phyloP scores from a whole-genome alignment of 352 stramenopile genomes.

The Globisporangium barbulae region DNA sequence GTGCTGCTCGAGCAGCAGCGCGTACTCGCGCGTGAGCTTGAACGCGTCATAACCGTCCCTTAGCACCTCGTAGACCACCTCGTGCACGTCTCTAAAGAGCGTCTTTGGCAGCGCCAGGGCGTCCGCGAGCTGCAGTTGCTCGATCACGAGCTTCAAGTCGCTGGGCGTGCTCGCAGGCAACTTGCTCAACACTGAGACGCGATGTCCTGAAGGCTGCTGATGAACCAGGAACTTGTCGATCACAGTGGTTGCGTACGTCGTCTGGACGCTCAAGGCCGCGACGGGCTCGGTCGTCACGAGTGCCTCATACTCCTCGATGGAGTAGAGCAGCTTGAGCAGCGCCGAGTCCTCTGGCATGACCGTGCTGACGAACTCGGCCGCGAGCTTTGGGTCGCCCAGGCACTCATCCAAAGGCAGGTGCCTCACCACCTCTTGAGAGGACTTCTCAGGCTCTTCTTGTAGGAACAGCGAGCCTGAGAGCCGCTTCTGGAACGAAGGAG shows the following conservation, averaged over 20 bases:
- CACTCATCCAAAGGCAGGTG: slow-evolving; percentile 32
- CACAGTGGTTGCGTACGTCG: slow-evolving; percentile 26
- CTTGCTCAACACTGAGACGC: slow-evolving; percentile 10
- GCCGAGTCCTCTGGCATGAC: slow-evolving; percentile 30
- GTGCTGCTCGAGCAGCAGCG: slow-evolving; percentile 18
- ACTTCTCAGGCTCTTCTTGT: not conserved
- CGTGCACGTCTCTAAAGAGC: slow-evolving; percentile 31
- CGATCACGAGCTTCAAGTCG: slow-evolving; percentile 10
- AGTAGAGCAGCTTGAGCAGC: slow-evolving; percentile 35
- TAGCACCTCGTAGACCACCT: slow-evolving; percentile 22
- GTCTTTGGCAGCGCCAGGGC: slow-evolving; percentile 18
- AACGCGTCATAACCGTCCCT: slow-evolving; percentile 32
- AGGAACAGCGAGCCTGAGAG: not conserved
- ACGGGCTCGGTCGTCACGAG: slow-evolving; percentile 24
- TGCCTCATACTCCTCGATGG: slow-evolving; percentile 42
- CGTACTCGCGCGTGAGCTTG: slow-evolving; percentile 29
- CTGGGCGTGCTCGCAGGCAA: not conserved
- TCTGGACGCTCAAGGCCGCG: slow-evolving; percentile 19
- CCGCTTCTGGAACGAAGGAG: not conserved
- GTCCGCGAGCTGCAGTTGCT: slow-evolving; percentile 3
- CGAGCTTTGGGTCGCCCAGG: slow-evolving; percentile 38
- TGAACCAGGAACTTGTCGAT: slow-evolving; percentile 30
- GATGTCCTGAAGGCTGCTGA: not conserved
- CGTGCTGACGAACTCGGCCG: slow-evolving; percentile 39
- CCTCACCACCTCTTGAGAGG: not conserved